Evolutionary conservation across 805 yeast genomes (phyloP).

Genomic region (Wickerhamomyces xylosicus): DNA sequence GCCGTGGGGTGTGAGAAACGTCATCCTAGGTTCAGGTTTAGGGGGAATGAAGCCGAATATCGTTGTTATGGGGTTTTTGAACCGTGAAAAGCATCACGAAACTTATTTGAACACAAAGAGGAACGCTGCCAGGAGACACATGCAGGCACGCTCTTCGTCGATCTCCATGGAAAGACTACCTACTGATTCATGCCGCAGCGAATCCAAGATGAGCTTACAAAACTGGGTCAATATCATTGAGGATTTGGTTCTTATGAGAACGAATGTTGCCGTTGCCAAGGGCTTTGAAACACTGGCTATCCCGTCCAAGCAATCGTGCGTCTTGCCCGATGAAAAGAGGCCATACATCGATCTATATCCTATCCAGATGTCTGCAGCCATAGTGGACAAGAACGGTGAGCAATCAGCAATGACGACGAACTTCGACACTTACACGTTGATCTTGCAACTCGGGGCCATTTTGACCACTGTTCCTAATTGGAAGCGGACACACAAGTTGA

Average conservation of each 20-base stretch:
- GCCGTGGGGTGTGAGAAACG: conserved; percentile 93
- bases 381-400: conserved; percentile 53
- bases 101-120: conserved; percentile 7
- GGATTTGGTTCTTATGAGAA: conserved; percentile 78
- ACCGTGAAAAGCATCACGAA: conserved; percentile 31
- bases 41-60: conserved; percentile 98
- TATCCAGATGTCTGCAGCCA: conserved; percentile 88
- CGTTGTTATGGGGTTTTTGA: conserved; percentile 84
- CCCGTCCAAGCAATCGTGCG: conserved; percentile 37
- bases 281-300: conserved; percentile 63
- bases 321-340: conserved; percentile 22
- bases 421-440: conserved; percentile 91
- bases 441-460: conserved; percentile 89
- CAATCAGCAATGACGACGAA: conserved; percentile 72
- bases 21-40: conserved; percentile 86
- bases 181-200: conserved; percentile 70
- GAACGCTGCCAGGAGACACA: conserved; percentile 1
- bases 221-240: conserved; percentile 93
- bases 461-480: conserved; percentile 88
- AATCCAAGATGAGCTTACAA: conserved; percentile 52
- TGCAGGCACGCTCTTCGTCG: conserved; percentile 2
- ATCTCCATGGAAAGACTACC: conserved; percentile 38
- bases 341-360: conserved; percentile 85
- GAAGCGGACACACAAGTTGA: conserved; percentile 62
- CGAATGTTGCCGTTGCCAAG: conserved; percentile 89